phyloP scores from a whole-genome alignment of 208 protist species.

The Blastocrithidia nonstop region DNA sequence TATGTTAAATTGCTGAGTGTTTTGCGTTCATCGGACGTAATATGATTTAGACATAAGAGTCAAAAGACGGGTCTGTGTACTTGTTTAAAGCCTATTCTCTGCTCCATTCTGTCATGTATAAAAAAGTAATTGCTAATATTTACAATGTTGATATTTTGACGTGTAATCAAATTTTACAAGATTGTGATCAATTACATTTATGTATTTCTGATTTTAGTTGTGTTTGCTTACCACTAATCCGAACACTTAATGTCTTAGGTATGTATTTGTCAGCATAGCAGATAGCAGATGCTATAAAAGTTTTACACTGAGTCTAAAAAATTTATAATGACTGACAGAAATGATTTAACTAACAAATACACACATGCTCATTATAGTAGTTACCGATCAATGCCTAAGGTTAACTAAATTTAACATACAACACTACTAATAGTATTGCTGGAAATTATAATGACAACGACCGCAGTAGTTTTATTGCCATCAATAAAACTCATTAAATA shows the following conservation, averaged over 20 bases:
- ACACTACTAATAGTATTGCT: no score
- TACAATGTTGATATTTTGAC: constrained; percentile 18
- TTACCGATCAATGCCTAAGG: no score
- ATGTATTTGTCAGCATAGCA: constrained; percentile 42
- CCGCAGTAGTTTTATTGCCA: no score
- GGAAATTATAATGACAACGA: no score
- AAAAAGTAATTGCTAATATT: constrained; percentile 10
- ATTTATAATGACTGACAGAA: constrained; percentile 40
- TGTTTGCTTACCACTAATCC: constrained; percentile 54
- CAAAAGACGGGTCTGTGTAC: constrained; percentile 32
- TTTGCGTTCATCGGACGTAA: constrained; percentile 44
- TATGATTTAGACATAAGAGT: constrained; percentile 68
- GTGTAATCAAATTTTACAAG: constrained; percentile 7
- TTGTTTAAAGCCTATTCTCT: constrained; percentile 32
- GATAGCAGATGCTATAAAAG: constrained; percentile 18
- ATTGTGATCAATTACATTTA: no score
- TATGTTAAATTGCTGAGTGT: constrained; percentile 18
- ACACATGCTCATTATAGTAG: no score
- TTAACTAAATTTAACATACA: no score
- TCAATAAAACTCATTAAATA: no score
- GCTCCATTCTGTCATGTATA: constrained; percentile 14
- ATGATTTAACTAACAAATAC: no score
- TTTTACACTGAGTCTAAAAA: constrained; percentile 42
- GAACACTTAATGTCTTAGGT: constrained; percentile 52
- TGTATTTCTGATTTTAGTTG: no score